Percentiles rank a stretch among this genome's conserved stretches.
Conservation (phyloP, 208 protist genomes). For the Leishmania braziliensis region DNA sequence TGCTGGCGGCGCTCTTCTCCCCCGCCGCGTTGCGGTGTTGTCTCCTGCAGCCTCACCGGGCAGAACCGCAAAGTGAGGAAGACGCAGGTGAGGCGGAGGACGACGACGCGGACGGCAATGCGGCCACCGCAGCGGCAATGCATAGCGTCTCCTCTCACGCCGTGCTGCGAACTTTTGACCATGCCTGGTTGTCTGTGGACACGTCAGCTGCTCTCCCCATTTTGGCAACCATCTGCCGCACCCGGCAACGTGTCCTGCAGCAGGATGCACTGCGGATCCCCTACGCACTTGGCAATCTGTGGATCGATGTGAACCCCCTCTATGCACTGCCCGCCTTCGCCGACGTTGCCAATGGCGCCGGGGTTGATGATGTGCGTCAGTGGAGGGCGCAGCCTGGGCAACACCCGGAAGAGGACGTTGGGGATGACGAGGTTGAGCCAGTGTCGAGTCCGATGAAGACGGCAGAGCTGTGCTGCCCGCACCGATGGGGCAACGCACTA, state of each 20-base stretch:
- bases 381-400: constrained; percentile 25
- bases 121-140: background rate
- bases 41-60: constrained; percentile 51
- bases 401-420: constrained; percentile 3
- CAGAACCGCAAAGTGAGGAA: background rate
- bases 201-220: constrained; percentile 50
- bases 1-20: constrained; percentile 66
- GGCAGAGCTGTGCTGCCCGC: constrained; percentile 1
- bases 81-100: constrained; percentile 2
- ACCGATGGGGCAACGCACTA: constrained; percentile 26
- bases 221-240: constrained; percentile 58
- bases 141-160: constrained; percentile 10
- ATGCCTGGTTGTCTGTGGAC: constrained; percentile 61
- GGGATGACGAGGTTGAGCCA: background rate
- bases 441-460: background rate
- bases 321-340: constrained; percentile 29
- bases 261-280: constrained; percentile 49
- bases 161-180: constrained; percentile 28
- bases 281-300: constrained; percentile 42
- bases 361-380: constrained; percentile 8
- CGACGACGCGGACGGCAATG: constrained; percentile 1
- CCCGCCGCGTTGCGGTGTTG: constrained; percentile 60
- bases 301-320: constrained; percentile 78
- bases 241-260: constrained; percentile 45
- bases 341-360: constrained; percentile 1